Base-by-base conservation (phyloP, 306 rosid species). In the Glycine latifolia region DNA sequence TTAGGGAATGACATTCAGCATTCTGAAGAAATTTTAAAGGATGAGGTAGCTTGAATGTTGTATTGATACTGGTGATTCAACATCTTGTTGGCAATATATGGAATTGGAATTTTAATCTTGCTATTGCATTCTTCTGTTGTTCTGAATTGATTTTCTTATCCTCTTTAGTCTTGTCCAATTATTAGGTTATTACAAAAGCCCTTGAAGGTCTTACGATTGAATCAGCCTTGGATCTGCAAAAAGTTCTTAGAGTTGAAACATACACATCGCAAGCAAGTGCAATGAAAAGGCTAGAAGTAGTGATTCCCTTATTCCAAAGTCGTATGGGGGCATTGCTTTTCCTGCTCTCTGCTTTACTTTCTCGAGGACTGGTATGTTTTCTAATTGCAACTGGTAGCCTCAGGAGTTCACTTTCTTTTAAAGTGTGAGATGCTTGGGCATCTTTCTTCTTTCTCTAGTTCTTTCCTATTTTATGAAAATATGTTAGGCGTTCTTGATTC, bases 321-420 rank as follows among this genome's bases (percentile, higher is more conserved):
- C 97, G 97, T 47, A 90, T 93, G 92, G 97, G 97, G 54, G 97
- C 97, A 83, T 75, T 93, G 89, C 97, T 93, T 59, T 93, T 91
- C 81, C 88, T 93, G 68, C 82, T 93, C 63, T 93, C 97, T 71
- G 93, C 97, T 82, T 91, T 93, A 86, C 93, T 93, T 70, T 93
- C 97, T 71, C 87, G 97, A 67, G 97, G 93, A 87, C 87, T 93
- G 94, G 97, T 93, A 91, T 78, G 88, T 69, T 78, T 53, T 82
- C 56, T 75, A 77, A 9, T 15, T 52, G 16, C 56, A 35, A 47
- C 13, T 63, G 65, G 39, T 47, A 75, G 35, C 67, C 63, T 48
- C 35, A 9, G 35, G 15, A 49, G 31, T 75, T 60, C 56, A 8
- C 49, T 39, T 67, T 55, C 67, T 35, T 73, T 58, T 52, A 52